Base-by-base conservation (phyloP, 164 flowering plant species). In the Chloranthus sessilifolius region DNA sequence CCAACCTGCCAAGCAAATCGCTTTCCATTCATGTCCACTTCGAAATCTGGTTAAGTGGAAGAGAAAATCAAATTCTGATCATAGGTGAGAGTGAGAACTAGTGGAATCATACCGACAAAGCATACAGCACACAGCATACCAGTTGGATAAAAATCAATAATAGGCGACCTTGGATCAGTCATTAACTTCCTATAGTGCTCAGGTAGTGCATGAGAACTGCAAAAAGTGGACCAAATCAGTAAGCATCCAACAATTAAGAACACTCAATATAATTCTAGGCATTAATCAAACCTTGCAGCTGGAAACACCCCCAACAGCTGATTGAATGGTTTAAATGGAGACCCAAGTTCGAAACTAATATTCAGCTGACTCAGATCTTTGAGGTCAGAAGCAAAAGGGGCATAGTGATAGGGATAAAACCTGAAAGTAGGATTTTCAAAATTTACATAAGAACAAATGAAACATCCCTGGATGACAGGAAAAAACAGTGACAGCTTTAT, bases 21-120 rank as follows among this genome's bases (percentile, higher is more conserved):
- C 70, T 94, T 94, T 12, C 99, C 99, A 65, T 84, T 84, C 99
- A 94, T 94, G 69, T 94, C 99, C 47, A 89, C 95, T 63, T 94
- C 96, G 72, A 94, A 94, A 77, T 94, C 99, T 94, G 83, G 34
- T 7, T 26, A 33, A 61, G 3, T 45, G 12, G n/a, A 47, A 53
- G 25, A 28, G 40, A 17, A 22, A 50, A 4, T 46, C n/a, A 36
- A 24, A 5, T 9, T 43, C 7, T 30, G n/a, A n/a, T n/a, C n/a
- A n/a, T n/a, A n/a, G n/a, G n/a, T n/a, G n/a, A n/a, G n/a, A n/a
- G n/a, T n/a, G n/a, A n/a, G n/a, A n/a, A n/a, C n/a, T n/a, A n/a
- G n/a, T n/a, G n/a, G n/a, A n/a, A n/a, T n/a, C n/a, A n/a, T n/a
- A n/a, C n/a, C n/a, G n/a, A n/a, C n/a, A n/a, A n/a, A n/a, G n/a